phyloP scores from a whole-genome alignment of 768 basidiomycete genomes.

The Lactarius deliciosus region DNA sequence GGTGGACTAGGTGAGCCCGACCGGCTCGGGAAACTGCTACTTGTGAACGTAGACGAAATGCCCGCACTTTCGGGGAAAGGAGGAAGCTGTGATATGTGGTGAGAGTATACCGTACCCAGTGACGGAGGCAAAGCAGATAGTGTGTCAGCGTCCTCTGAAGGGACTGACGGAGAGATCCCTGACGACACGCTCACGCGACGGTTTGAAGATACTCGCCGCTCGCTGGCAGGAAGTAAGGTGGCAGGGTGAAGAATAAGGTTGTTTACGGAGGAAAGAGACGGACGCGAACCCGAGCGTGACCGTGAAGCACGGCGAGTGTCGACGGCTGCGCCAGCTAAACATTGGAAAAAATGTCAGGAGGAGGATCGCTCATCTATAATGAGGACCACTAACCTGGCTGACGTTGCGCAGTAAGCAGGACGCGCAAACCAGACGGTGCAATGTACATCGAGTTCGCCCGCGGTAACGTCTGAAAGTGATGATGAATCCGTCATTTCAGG shows the following conservation, averaged over 20 bases:
- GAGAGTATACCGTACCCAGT: constrained; percentile 2
- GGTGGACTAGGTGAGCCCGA: not conserved
- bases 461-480: not conserved
- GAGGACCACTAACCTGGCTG: constrained; percentile 13
- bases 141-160: constrained; percentile 3
- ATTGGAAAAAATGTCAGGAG: constrained; percentile 4
- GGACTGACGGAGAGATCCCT: not conserved
- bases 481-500: not conserved
- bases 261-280: constrained; percentile 23
- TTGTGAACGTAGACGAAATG: constrained; percentile 6
- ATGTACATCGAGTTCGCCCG: not conserved
- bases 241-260: constrained; percentile 24
- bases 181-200: not conserved
- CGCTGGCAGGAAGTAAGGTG: constrained; percentile 20
- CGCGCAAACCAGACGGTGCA: not conserved
- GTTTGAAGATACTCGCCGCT: not conserved
- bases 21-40: not conserved
- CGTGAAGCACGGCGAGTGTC: not conserved
- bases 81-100: constrained; percentile 18
- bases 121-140: constrained; percentile 16
- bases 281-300: constrained; percentile 20
- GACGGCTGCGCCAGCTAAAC: not conserved
- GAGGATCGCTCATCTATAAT: not conserved
- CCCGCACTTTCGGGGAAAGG: constrained; percentile 20
- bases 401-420: not conserved